Evolutionary conservation across 192 early-diverging fungal genomes (phyloP).

Genomic region (Dissophora globulifera): DNA sequence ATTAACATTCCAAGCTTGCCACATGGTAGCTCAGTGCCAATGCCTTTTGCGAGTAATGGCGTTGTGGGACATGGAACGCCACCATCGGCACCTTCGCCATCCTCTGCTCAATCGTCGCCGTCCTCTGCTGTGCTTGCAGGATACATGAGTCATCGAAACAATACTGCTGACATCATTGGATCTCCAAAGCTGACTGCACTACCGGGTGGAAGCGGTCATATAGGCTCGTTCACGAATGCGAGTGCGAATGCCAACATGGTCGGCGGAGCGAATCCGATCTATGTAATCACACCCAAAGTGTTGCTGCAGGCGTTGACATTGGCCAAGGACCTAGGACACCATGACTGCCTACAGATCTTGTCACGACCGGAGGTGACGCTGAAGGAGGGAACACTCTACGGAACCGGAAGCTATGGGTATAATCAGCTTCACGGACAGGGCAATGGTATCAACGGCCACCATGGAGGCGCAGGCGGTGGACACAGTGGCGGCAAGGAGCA

Average conservation of each 20-base stretch:
- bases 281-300: slow-evolving; percentile 45
- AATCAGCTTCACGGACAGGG: slow-evolving; percentile 26
- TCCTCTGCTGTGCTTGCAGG: slow-evolving; percentile 30
- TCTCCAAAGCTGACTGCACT: slow-evolving; percentile 28
- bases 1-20: slow-evolving; percentile 41
- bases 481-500: slow-evolving; percentile 41
- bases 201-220: slow-evolving; percentile 35
- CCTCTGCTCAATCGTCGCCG: slow-evolving; percentile 47
- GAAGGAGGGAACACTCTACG: slow-evolving; percentile 48
- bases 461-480: slow-evolving; percentile 1
- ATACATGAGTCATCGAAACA: slow-evolving; percentile 42
- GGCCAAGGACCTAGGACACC: slow-evolving; percentile 43
- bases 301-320: slow-evolving; percentile 41
- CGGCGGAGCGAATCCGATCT: slow-evolving; percentile 35
- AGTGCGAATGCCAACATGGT: slow-evolving; percentile 53
- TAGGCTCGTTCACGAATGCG: slow-evolving; percentile 45
- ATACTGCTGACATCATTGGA: slow-evolving; percentile 18
- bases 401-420: slow-evolving; percentile 50
- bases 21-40: slow-evolving; percentile 32
- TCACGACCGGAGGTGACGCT: slow-evolving; percentile 45
- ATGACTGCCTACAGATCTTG: slow-evolving; percentile 42
- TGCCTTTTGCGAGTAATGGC: slow-evolving; percentile 36
- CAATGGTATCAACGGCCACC: slow-evolving; percentile 11
- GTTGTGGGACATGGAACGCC: slow-evolving; percentile 34
- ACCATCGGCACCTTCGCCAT: slow-evolving; percentile 47